Conservation (phyloP, 2,329 filamentous ascomycete genomes). For the Talaromyces sp. region DNA sequence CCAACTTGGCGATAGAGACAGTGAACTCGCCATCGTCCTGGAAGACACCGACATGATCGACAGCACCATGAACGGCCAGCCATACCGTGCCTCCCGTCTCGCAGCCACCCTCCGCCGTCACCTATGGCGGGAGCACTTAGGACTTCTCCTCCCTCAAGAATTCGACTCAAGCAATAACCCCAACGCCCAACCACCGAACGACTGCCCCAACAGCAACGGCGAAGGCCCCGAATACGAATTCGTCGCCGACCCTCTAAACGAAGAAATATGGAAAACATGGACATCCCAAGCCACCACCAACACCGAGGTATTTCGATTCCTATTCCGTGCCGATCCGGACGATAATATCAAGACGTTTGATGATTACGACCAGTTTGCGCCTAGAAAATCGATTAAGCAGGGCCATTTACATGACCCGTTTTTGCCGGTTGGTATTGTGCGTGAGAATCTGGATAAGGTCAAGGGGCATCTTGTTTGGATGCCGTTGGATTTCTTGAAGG, state of each 20-base stretch:
- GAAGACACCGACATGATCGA: slow-evolving; percentile 72
- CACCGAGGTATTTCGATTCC: slow-evolving; percentile 74
- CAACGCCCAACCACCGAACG: slow-evolving; percentile 74
- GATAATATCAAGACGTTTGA: slow-evolving; percentile 84
- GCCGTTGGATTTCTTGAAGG: slow-evolving; percentile 62
- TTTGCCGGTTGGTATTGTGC: slow-evolving; percentile 69
- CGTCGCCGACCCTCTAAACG: slow-evolving; percentile 56
- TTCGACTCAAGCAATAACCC: slow-evolving; percentile 62
- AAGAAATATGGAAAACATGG: slow-evolving; percentile 71
- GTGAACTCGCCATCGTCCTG: slow-evolving; percentile 85
- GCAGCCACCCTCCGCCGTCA: slow-evolving; percentile 78
- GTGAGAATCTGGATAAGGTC: slow-evolving; percentile 72
- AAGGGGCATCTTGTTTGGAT: slow-evolving; percentile 93
- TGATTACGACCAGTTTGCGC: slow-evolving; percentile 77
- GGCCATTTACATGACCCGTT: slow-evolving; percentile 86
- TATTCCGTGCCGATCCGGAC: slow-evolving; percentile 89
- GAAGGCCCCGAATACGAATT: slow-evolving; percentile 71
- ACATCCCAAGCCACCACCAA: slow-evolving; percentile 69
- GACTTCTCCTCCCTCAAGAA: slow-evolving; percentile 67
- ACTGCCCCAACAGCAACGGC: slow-evolving; percentile 70
- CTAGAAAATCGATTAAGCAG: slow-evolving; percentile 65
- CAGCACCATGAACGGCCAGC: slow-evolving; percentile 69
- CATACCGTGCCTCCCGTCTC: slow-evolving; percentile 71
- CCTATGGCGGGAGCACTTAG: slow-evolving; percentile 89
- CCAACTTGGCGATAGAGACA: slow-evolving; percentile 80